Conservation (phyloP, 768 basidiomycete species). For the Austroboletus eburneus region DNA sequence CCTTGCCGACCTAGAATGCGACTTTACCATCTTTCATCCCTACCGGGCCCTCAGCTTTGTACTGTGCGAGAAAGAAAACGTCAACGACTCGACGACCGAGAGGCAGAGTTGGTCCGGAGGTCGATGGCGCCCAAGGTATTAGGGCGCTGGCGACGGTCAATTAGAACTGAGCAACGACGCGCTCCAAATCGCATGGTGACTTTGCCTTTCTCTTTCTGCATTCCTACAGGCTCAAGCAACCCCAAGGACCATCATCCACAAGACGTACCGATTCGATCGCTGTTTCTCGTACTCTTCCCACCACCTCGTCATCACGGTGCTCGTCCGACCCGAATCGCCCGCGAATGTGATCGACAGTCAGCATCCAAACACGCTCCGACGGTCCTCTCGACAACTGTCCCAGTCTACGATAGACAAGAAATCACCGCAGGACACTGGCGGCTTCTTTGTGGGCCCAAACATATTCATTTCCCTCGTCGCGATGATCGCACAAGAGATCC, state of each 20-base stretch:
- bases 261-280: conserved; percentile 89
- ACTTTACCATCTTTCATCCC: conserved; percentile 90
- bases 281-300: conserved; percentile 93
- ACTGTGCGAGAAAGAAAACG: conserved; percentile 59
- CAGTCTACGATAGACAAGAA: conserved; percentile 32
- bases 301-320: conserved; percentile 84
- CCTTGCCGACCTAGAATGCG: conserved; percentile 93
- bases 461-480: conserved; percentile 79
- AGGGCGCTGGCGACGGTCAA: conserved; percentile 77
- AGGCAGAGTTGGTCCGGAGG: conserved; percentile 47
- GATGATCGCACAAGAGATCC: conserved; percentile 86
- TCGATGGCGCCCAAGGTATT: conserved; percentile 61
- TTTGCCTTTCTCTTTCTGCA: neutral
- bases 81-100: conserved; percentile 45
- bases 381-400: conserved; percentile 50
- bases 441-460: conserved; percentile 83
- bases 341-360: conserved; percentile 18
- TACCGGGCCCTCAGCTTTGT: conserved; percentile 85
- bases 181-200: conserved; percentile 89
- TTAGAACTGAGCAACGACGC: conserved; percentile 73
- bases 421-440: conserved; percentile 57
- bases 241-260: conserved; percentile 93
- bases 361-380: conserved; percentile 40
- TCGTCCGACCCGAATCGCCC: conserved; percentile 44
- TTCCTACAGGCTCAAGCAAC: neutral